Base-by-base conservation (phyloP, 73 alveolate genomes). In the Loxodes magnus region DNA sequence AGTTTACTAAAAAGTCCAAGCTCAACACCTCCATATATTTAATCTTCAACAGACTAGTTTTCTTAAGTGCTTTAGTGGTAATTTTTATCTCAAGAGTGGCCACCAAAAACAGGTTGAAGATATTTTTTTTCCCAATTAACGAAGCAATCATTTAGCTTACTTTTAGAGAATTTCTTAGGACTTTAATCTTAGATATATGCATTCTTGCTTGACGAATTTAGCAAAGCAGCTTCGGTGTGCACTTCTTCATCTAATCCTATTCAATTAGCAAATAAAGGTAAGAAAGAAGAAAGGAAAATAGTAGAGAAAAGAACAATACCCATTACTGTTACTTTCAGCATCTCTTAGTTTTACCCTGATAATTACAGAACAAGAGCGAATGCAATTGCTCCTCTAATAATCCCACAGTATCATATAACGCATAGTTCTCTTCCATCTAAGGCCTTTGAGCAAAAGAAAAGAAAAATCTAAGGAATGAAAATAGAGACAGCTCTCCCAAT, bases 321-420 rank as follows among this genome's bases (percentile, higher is more conserved):
- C 49, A 79, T 61, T 17, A 90, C 69, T 0, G 93, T 56, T 9
- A 79, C 56, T 5, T 55, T 72, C 42, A 84, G 35, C 4, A 73
- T 77, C 51, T 84, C 76, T 53, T 64, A 39, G 50, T 84, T 70
- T 12, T 66, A 14, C 6, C 93, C 71, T 29, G 74, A 79, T 0
- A 90, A 79, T 36, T 81, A 71, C 1, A 87, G 50, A 16, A 79
- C 77, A 58, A 90, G 67, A 37, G 94, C 98, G 73, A 90, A 90
- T 41, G 98, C 98, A 67, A 90, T 82, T 9, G 96, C 96, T 17
- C 98, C 98, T 78, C 98, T 82, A 1, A 90, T 90, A 19, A 79
- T 27, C 12, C 98, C 98, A 19, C 93, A 80, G 51, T 84, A 87
- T 71, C 94, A 82, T 58, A 88, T 75, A 3, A 90, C 73, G 1